These are phyloP conservation scores for Botrytis sinoallii DNA, from an alignment of 2,329 filamentous ascomycete species.

Conservation along the genomic window DNA sequence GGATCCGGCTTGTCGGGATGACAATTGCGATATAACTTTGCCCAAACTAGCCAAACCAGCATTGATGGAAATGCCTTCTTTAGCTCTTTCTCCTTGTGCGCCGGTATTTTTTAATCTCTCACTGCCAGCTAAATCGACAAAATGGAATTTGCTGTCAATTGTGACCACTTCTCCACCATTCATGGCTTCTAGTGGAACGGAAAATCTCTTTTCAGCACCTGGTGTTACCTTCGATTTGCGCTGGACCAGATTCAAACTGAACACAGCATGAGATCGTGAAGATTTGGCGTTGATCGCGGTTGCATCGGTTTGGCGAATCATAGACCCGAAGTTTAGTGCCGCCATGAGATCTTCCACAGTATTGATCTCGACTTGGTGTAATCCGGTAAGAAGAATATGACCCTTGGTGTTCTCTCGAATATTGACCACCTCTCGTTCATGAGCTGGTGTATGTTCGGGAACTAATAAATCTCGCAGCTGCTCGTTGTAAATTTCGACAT, in stretches of 20 bases:
- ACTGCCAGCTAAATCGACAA: conserved; percentile 95
- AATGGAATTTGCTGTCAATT: conserved; percentile 96
- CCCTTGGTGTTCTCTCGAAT: conserved; percentile 95
- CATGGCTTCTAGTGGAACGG: conserved; percentile 79
- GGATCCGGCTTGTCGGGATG: conserved; percentile 78
- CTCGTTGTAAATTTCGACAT: conserved; percentile 98
- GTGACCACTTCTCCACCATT: conserved; percentile 71
- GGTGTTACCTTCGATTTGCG: conserved; percentile 63
- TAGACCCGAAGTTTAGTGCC: conserved; percentile 87
- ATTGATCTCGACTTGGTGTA: conserved; percentile 84
- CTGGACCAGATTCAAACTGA: conserved; percentile 90
- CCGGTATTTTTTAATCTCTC: conserved; percentile 96
- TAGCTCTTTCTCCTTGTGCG: conserved; percentile 89
- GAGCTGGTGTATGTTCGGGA: conserved; percentile 64
- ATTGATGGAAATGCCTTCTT: conserved; percentile 97
- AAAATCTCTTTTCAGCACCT: conserved; percentile 76
- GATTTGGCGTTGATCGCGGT: conserved; percentile 98
- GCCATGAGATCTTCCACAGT: conserved; percentile 88
- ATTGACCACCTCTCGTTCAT: conserved; percentile 75
- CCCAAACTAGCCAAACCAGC: conserved; percentile 90
- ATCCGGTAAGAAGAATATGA: conserved; percentile 87
- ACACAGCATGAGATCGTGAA: conserved; percentile 94
- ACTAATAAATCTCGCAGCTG: conserved; percentile 86
- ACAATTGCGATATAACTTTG: conserved; percentile 97
- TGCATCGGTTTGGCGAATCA: conserved; percentile 92